Conservation (phyloP, 331 rosid species). For the Erythrophleum ivorense region DNA sequence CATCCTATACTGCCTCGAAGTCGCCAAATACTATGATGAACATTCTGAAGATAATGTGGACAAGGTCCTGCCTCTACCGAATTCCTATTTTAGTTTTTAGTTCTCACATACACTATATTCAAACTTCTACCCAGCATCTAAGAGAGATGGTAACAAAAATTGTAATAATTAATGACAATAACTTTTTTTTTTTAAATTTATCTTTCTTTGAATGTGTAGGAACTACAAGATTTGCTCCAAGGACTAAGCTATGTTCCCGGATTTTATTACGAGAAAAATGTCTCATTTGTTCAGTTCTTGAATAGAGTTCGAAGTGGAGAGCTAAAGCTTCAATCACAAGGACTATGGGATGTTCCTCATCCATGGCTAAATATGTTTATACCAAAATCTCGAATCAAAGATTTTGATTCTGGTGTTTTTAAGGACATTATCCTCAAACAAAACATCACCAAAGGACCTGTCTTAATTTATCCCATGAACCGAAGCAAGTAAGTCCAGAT, state of each 20-base stretch:
- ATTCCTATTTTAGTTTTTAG: not conserved
- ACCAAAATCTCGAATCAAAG: slow-evolving; percentile 65
- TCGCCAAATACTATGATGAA: slow-evolving; percentile 68
- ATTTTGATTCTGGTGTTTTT: slow-evolving; percentile 67
- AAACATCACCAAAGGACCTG: slow-evolving; percentile 74
- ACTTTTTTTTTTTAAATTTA: not conserved
- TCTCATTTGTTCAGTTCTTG: slow-evolving; percentile 65
- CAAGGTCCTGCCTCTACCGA: slow-evolving; percentile 50
- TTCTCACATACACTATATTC: not conserved
- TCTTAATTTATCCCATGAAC: slow-evolving; percentile 83
- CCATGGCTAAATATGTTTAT: slow-evolving; percentile 89
- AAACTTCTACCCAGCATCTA: no score
- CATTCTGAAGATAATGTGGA: slow-evolving; percentile 42
- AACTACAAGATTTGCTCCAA: slow-evolving; percentile 52
- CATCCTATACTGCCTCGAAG: slow-evolving; percentile 77
- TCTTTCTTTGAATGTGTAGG: slow-evolving; percentile 45
- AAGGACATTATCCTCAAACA: slow-evolving; percentile 62
- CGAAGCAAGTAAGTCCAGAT: slow-evolving; percentile 68
- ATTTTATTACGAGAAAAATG: slow-evolving; percentile 68
- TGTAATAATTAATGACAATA: not conserved
- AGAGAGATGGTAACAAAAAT: no score
- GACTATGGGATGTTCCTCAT: slow-evolving; percentile 94
- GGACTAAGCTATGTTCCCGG: slow-evolving; percentile 68
- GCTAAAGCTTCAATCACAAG: slow-evolving; percentile 74
- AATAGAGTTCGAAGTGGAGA: slow-evolving; percentile 80